Evolutionary conservation across 305 asterid species (phyloP), one percentile per base, ranked within the genome.

Genomic region (Rubia peregrina): DNA sequence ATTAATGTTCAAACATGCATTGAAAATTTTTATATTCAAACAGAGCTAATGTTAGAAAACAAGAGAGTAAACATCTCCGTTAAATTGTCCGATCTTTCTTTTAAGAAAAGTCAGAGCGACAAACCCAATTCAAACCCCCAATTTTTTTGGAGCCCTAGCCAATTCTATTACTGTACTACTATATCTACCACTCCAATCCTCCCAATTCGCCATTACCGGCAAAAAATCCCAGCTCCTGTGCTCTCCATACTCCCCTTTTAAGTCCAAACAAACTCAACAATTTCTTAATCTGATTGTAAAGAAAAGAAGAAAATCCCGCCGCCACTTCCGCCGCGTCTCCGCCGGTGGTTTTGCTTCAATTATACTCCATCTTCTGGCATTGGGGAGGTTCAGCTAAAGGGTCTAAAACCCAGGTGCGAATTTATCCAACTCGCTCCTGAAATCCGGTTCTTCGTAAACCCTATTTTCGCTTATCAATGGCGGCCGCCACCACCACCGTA

Each of bases 401-500:
- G 55, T 17, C 49, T 17, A 49, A 59, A 61, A 41, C 73, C 69
- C 49, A 43, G 49, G 14, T 53, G 59, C 1, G n/a, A 53, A 53
- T 53, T n/a, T n/a, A 53, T 17, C 7, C 59, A 14, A 53, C 7
- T 7, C 19, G 49, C 69, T 19, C 75, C 63, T 63, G 22, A 11
- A 51, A 19, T 63, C 24, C 51, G 49, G 49, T 21, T 42, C 16
- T 22, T 59, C 51, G 74, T 64, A 2, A 33, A 61, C 49, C 63
- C 36, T 62, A 63, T 9, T 53, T 74, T 24, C 9, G 21, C 0
- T 16, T 17, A 33, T 59, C 74, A 36, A 68, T 79, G 79, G 75
- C 72, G 17, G 60, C 77, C 62, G 53, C 89, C 42, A 81, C 92
- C 70, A 41, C 71, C 9, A 41, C 78, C 33, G 85, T 86, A 82